Percentiles rank a stretch among this genome's conserved stretches.
Conservation (phyloP, 306 rosid species). For the Prinsepia uniflora region DNA sequence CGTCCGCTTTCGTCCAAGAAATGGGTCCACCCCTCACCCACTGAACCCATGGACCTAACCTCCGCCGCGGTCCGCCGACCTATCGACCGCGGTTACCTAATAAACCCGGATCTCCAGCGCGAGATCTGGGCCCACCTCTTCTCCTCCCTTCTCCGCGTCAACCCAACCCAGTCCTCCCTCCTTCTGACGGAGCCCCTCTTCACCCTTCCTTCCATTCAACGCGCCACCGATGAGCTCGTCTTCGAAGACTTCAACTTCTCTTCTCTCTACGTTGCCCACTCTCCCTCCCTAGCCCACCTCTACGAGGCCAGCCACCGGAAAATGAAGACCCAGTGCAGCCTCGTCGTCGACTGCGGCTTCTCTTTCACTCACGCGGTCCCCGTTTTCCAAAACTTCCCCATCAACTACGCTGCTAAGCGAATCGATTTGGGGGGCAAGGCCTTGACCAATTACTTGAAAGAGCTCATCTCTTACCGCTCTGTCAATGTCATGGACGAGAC, state of each 20-base stretch:
- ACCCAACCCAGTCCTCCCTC: conserved; percentile 62
- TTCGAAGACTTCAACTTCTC: conserved; percentile 84
- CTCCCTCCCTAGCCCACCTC: conserved; percentile 72
- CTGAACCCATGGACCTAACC: conserved; percentile 60
- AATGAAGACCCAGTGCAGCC: conserved; percentile 71
- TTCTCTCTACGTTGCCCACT: conserved; percentile 63
- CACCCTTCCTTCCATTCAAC: conserved; percentile 77
- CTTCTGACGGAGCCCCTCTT: conserved; percentile 86
- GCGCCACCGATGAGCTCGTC: conserved; percentile 72
- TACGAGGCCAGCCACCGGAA: conserved; percentile 74
- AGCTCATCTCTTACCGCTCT: conserved; percentile 75
- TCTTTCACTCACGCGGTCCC: conserved; percentile 89
- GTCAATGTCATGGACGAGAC: conserved; percentile 91
- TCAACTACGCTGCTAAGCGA: conserved; percentile 70
- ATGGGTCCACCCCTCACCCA: conserved; percentile 69
- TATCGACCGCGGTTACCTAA: conserved; percentile 81
- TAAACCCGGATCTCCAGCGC: conserved; percentile 86
- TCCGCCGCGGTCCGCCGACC: conserved; percentile 94
- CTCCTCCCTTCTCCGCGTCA: conserved; percentile 57
- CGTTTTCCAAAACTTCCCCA: conserved; percentile 74
- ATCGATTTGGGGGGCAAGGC: conserved; percentile 92
- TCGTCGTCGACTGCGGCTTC: conserved; percentile 88
- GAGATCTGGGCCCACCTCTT: conserved; percentile 91
- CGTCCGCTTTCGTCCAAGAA: conserved; percentile 68
- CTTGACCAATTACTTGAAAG: conserved; percentile 82